phyloP scores from a whole-genome alignment of 176 grass and related monocot genomes.

The Carex scoparia region DNA sequence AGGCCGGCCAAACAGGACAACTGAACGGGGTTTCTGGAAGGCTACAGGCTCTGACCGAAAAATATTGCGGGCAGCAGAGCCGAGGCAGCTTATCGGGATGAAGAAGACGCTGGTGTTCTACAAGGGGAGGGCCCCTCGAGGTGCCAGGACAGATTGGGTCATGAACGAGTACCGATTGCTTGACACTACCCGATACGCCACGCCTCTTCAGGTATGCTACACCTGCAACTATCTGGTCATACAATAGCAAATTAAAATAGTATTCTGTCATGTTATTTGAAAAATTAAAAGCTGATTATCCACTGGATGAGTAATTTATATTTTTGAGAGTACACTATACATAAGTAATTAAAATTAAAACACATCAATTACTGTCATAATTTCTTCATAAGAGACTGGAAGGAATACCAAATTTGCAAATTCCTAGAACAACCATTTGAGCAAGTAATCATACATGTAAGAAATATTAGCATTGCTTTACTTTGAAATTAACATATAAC shows the following conservation, averaged over 20 bases:
- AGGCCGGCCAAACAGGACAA: conserved; percentile 79
- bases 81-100: conserved; percentile 62
- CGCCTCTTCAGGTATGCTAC: conserved; percentile 24
- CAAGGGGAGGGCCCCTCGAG: conserved; percentile 59
- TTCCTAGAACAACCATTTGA: background rate
- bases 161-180: conserved; percentile 96
- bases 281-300: background rate
- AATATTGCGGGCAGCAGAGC: conserved; percentile 30
- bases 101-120: conserved; percentile 99
- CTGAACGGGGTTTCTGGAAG: conserved; percentile 87
- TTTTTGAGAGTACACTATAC: no score
- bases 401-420: background rate
- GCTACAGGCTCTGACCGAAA: conserved; percentile 72
- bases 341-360: no score
- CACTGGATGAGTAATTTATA: background rate
- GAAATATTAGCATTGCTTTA: background rate
- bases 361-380: no score
- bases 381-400: background rate
- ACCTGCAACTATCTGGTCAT: background rate
- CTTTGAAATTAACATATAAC: background rate
- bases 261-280: background rate
- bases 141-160: conserved; percentile 79
- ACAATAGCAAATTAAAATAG: background rate
- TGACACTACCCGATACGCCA: background rate
- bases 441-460: background rate